Conservation (phyloP, 2,329 filamentous ascomycete species). For the Cadophora malorum region DNA sequence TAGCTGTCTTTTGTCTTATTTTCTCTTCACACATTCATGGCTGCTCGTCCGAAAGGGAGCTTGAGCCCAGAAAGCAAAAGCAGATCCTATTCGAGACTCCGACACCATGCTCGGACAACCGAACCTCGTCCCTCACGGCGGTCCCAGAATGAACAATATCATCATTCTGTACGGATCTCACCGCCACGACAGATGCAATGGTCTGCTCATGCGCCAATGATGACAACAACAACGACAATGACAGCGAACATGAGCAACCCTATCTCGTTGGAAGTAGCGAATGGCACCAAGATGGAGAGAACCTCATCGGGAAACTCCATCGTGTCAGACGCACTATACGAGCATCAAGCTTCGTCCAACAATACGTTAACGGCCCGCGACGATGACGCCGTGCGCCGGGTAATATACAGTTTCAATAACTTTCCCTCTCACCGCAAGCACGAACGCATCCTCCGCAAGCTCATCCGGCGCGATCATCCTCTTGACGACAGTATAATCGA, state of each 20-base stretch:
- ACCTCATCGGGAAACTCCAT: conserved; percentile 44
- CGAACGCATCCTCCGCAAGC: conserved; percentile 59
- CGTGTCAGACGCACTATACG: conserved; percentile 39
- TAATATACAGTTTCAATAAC: conserved; percentile 33
- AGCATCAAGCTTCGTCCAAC: conserved; percentile 27
- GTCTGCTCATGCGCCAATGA: conserved; percentile 29
- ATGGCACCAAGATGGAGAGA: conserved; percentile 42
- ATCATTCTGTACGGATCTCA: conserved; percentile 27
- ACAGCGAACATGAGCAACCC: conserved; percentile 8
- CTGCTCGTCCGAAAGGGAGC: conserved; percentile 31
- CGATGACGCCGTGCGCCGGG: conserved; percentile 36
- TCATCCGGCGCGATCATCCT: conserved; percentile 57
- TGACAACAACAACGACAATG: conserved; percentile 24
- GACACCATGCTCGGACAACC: conserved; percentile 28
- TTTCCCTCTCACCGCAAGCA: conserved; percentile 31
- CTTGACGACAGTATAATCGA: conserved; percentile 61
- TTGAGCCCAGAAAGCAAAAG: conserved; percentile 32
- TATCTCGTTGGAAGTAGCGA: conserved; percentile 17
- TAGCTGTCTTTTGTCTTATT: conserved; percentile 11
- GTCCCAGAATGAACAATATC: conserved; percentile 28
- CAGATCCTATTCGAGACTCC: conserved; percentile 32
- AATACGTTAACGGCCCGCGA: conserved; percentile 34
- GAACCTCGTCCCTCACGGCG: conserved; percentile 24
- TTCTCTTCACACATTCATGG: conserved; percentile 33
- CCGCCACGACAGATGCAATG: conserved; percentile 29